These are phyloP conservation scores for Tremella yokohamensis DNA, from an alignment of 768 basidiomycete species.

Conservation along the genomic window DNA sequence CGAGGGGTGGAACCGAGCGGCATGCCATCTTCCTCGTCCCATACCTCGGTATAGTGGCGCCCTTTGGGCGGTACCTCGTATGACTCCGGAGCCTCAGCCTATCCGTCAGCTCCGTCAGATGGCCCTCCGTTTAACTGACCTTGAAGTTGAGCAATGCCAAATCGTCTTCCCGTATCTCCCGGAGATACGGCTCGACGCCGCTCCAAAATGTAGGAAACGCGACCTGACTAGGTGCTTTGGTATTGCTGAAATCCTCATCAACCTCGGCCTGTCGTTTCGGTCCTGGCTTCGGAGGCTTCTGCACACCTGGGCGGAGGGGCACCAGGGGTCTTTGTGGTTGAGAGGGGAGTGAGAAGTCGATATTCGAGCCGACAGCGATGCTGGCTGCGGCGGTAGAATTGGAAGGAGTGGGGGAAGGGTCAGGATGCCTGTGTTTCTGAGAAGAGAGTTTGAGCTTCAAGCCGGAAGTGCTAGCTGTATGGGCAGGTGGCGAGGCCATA, in stretches of 20 bases:
- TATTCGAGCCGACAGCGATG: constrained; percentile 8
- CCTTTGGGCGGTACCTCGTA: constrained; percentile 82
- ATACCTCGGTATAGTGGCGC: constrained; percentile 80
- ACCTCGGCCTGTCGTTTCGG: constrained; percentile 65
- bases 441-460: constrained; percentile 40
- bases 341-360: constrained; percentile 44
- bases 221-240: constrained; percentile 63
- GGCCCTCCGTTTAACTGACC: constrained; percentile 45
- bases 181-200: constrained; percentile 83
- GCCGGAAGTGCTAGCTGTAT: constrained; percentile 28
- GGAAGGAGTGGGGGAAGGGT: constrained; percentile 33
- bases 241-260: constrained; percentile 80
- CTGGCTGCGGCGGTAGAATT: constrained; percentile 16
- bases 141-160: constrained; percentile 86
- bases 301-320: constrained; percentile 44
- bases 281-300: constrained; percentile 47
- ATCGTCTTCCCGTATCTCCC: constrained; percentile 89
- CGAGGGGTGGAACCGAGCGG: constrained; percentile 39
- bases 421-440: constrained; percentile 12
- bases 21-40: constrained; percentile 80
- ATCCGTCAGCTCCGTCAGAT: background rate
- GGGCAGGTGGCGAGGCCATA: constrained; percentile 23
- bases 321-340: constrained; percentile 32
- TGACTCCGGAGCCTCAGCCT: constrained; percentile 78
- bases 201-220: constrained; percentile 69